Base-by-base conservation (phyloP, 2,329 filamentous ascomycete genomes). In the Hypoxylon sp. region DNA sequence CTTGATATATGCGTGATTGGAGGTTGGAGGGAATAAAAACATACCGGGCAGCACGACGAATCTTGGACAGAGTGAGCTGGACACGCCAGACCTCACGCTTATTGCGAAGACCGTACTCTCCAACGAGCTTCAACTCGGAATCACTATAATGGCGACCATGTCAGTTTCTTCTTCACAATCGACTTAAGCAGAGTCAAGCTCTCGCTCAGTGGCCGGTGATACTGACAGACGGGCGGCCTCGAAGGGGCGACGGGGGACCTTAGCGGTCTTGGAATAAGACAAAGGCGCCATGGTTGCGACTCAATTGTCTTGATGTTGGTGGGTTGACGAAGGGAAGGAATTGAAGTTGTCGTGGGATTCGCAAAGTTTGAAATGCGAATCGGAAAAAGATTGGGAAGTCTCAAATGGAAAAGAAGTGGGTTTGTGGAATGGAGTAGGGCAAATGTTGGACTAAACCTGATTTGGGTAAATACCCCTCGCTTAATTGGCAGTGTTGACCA, bases 41-140 rank as follows among this genome's bases (percentile, higher is more conserved):
- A 81, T 93, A 98, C 95, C 96, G 96, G 84, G 96, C 96, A 92
- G 96, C 96, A 97, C 96, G 96, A 94, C 96, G 96, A 82, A 99
- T 99, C 92, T 98, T 98, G 88, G 96, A 98, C 83, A 99, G 92
- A 82, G 95, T 98, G 86, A 99, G 92, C 90, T 94, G 92, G 87
- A 99, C 96, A 87, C 96, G 94, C 96, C 96, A 99, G 83, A 99
- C 96, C 90, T 99, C 96, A 90, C 96, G 95, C 94, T 99, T 99
- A 91, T 99, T 99, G 87, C 94, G 93, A 81, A 99, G 94, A 87
- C 96, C 96, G 90, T 97, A 99, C 89, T 99, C 96, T 87, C 96
- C 96, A 81, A 99, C 95, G 86, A 96, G 92, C 93, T 99, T 99
- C 86, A 99, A 88, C 89, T 99, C 96, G 82, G 94, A 94, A 89